Conservation (phyloP, 768 basidiomycete species). For the Tubosaeta sp. region DNA sequence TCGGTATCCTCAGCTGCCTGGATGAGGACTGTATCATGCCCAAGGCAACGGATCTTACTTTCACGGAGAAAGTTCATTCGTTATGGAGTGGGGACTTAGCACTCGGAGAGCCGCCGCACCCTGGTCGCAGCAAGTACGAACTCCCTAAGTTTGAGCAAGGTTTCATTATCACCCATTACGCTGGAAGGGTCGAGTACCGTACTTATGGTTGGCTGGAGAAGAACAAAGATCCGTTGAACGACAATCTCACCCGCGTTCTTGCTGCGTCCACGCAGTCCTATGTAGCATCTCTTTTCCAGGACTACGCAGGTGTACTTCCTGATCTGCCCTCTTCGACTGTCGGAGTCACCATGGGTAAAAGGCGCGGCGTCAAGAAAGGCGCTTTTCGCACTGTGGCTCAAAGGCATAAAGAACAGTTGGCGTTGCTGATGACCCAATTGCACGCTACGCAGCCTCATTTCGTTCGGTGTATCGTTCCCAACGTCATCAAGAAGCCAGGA, state of each 20-base stretch:
- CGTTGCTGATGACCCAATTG: conserved; percentile 86
- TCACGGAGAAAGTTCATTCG: conserved; percentile 85
- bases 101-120: conserved; percentile 51
- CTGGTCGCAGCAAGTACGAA: conserved; percentile 79
- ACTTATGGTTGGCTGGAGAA: conserved; percentile 98
- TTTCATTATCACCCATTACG: conserved; percentile 94
- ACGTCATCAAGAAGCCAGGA: conserved; percentile 84
- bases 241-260: conserved; percentile 88
- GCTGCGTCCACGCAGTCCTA: conserved; percentile 79
- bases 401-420: conserved; percentile 92
- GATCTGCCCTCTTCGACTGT: conserved; percentile 32
- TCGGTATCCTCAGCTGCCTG: conserved; percentile 88
- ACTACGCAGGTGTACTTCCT: conserved; percentile 54
- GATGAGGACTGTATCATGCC: conserved; percentile 99
- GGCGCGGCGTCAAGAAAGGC: conserved; percentile 84
- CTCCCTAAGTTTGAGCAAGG: conserved; percentile 88
- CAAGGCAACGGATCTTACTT: conserved; percentile 92
- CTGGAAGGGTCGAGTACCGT: conserved; percentile 93
- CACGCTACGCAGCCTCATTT: conserved; percentile 97
- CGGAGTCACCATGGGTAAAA: conserved; percentile 48
- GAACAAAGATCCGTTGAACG: conserved; percentile 98
- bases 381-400: conserved; percentile 96
- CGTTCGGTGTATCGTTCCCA: conserved; percentile 97
- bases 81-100: conserved; percentile 56
- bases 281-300: conserved; percentile 79